A percentile compares a stretch with the other conserved stretches of the same genome.
Conservation (phyloP, 2,329 filamentous ascomycete genomes). For the Aureobasidium mangrovei region DNA sequence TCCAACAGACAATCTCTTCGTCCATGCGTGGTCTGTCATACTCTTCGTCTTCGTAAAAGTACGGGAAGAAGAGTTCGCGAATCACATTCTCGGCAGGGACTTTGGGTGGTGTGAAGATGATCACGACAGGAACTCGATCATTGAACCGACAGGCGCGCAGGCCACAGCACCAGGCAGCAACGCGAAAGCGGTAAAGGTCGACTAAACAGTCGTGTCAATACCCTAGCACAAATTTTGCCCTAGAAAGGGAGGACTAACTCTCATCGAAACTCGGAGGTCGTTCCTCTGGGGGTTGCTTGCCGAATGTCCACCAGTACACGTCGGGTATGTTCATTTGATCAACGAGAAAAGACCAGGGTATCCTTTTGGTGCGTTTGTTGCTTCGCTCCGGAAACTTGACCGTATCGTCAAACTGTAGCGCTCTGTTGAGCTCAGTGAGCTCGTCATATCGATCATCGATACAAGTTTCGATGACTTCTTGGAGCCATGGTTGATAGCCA, state of each 20-base stretch:
- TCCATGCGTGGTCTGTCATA: constrained; percentile 25
- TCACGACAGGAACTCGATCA: constrained; percentile 23
- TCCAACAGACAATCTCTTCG: constrained; percentile 30
- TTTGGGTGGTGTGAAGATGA: constrained; percentile 28
- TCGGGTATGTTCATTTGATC: constrained; percentile 32
- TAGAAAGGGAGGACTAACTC: not conserved
- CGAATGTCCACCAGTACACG: constrained; percentile 31
- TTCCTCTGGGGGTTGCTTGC: constrained; percentile 23
- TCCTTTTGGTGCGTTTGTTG: constrained; percentile 22
- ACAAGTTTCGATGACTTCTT: constrained; percentile 26
- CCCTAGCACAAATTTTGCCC: not conserved
- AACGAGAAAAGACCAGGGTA: constrained; percentile 31
- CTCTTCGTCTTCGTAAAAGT: constrained; percentile 26
- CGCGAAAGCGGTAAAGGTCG: constrained; percentile 27
- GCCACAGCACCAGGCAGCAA: constrained; percentile 29
- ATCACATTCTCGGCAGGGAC: constrained; percentile 27
- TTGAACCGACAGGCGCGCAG: constrained; percentile 26
- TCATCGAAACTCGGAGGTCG: not conserved
- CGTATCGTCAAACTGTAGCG: constrained; percentile 27
- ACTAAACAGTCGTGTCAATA: constrained; percentile 17
- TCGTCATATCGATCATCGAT: constrained; percentile 27
- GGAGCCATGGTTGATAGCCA: constrained; percentile 29
- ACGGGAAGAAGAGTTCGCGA: constrained; percentile 25
- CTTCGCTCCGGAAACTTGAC: constrained; percentile 30
- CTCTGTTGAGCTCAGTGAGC: constrained; percentile 27